Conservation (phyloP, 2,329 filamentous ascomycete species). For the Purpureocillium takamizusanense region DNA sequence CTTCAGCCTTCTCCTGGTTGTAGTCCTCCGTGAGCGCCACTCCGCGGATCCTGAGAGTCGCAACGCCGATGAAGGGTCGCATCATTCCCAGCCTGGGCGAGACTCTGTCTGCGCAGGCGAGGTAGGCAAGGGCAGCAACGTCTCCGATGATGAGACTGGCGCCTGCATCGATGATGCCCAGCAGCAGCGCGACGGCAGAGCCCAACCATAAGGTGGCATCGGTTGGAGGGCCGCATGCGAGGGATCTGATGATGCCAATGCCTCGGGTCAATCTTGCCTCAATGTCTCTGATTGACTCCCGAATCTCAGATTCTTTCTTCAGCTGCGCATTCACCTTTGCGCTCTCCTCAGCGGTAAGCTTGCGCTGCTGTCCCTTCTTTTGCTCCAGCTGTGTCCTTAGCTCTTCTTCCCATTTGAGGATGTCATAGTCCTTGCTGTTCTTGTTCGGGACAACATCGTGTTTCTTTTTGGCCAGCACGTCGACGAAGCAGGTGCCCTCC, state of each 20-base stretch:
- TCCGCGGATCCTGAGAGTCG: slow-evolving; percentile 71
- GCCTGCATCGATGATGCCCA: slow-evolving; percentile 69
- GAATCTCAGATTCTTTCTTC: slow-evolving; percentile 74
- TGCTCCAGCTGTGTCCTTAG: slow-evolving; percentile 77
- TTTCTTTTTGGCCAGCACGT: slow-evolving; percentile 79
- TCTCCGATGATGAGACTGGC: slow-evolving; percentile 76
- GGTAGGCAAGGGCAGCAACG: slow-evolving; percentile 66
- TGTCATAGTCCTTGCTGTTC: slow-evolving; percentile 91
- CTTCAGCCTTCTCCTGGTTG: slow-evolving; percentile 71
- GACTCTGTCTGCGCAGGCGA: slow-evolving; percentile 69
- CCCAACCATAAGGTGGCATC: slow-evolving; percentile 86
- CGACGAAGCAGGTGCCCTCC: slow-evolving; percentile 79
- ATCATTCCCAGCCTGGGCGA: slow-evolving; percentile 66
- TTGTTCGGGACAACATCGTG: slow-evolving; percentile 66
- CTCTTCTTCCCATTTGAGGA: slow-evolving; percentile 94
- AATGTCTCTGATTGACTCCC: slow-evolving; percentile 59
- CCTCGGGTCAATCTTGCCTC: slow-evolving; percentile 70
- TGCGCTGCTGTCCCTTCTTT: slow-evolving; percentile 87
- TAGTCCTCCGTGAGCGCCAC: slow-evolving; percentile 65
- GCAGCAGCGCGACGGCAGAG: slow-evolving; percentile 63
- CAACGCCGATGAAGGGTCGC: slow-evolving; percentile 77
- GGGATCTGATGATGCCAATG: slow-evolving; percentile 73
- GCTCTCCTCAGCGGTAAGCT: slow-evolving; percentile 81
- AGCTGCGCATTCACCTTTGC: slow-evolving; percentile 87
- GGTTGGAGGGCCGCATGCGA: slow-evolving; percentile 81